Percentiles rank a stretch among this genome's conserved stretches.
Conservation (phyloP, 331 rosid species). For the Cucumis variabilis region DNA sequence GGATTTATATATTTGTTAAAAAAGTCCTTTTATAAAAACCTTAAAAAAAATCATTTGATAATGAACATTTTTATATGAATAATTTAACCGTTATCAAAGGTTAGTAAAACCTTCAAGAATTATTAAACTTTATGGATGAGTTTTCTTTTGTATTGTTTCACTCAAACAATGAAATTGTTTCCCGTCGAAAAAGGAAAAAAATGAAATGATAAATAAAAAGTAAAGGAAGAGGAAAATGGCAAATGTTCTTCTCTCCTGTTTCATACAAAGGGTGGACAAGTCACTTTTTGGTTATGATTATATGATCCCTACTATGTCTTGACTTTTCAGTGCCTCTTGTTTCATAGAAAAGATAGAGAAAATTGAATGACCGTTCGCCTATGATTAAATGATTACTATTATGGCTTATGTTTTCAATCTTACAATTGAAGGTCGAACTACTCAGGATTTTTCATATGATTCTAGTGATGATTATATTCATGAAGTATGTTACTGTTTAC, state of each 20-base stretch:
- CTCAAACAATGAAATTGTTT: no score
- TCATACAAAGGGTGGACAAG: neutral
- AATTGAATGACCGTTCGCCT: neutral
- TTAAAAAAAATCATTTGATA: no score
- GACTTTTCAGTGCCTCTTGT: constrained; percentile 45
- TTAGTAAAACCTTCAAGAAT: no score
- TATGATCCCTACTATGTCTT: neutral
- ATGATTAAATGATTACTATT: neutral
- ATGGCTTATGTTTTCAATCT: constrained; percentile 49
- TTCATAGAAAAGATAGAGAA: neutral
- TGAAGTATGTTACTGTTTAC: constrained; percentile 47
- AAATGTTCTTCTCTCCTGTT: constrained; percentile 4
- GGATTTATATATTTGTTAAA: no score
- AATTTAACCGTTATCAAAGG: no score
- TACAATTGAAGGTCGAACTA: constrained; percentile 37
- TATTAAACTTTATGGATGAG: no score
- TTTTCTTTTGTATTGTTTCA: no score
- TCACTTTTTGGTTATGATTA: neutral
- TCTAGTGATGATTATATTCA: constrained; percentile 47
- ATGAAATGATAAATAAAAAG: no score
- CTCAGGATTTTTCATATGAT: constrained; percentile 60
- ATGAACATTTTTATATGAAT: no score
- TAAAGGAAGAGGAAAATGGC: neutral
- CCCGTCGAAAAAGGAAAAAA: no score
- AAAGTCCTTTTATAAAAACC: no score